These are phyloP conservation scores for Cucurbita maxima DNA, from an alignment of 306 rosid genomes.

Conservation along the genomic window DNA sequence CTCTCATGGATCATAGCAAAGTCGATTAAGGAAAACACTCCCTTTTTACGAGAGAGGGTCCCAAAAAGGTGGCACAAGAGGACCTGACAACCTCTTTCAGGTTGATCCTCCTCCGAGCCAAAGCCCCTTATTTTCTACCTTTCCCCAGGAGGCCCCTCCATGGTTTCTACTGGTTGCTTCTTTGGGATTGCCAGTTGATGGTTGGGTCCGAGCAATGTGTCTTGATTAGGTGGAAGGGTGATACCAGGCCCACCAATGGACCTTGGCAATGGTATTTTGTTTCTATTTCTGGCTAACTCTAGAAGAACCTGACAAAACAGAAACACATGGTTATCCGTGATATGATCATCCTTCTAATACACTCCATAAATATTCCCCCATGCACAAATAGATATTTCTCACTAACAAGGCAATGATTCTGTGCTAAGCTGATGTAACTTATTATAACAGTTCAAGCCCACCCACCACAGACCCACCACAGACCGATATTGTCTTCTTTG, in stretches of 20 bases:
- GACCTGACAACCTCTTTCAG: too few species aligned
- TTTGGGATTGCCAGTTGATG: constrained; percentile 64
- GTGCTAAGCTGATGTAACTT: background rate
- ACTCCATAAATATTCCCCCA: background rate
- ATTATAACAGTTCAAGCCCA: background rate
- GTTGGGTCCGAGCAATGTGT: constrained; percentile 64
- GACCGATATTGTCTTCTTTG: too few species aligned
- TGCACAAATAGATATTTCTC: background rate
- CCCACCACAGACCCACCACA: too few species aligned
- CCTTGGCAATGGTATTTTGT: constrained; percentile 66
- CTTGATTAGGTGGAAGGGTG: constrained; percentile 66
- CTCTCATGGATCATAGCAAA: too few species aligned
- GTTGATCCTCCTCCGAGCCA: too few species aligned
- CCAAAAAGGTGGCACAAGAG: too few species aligned
- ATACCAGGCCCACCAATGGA: constrained; percentile 51
- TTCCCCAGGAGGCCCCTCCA: constrained; percentile 13
- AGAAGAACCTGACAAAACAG: constrained; percentile 38
- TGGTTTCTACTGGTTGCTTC: constrained; percentile 46
- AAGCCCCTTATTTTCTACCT: too few species aligned
- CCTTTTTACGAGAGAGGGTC: too few species aligned
- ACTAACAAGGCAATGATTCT: background rate
- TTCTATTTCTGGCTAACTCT: constrained; percentile 69
- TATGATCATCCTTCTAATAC: background rate
- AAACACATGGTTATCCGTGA: background rate
- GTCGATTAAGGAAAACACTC: too few species aligned